phyloP scores from a whole-genome alignment of 768 basidiomycete genomes.

The Rhizopogon salebrosus region DNA sequence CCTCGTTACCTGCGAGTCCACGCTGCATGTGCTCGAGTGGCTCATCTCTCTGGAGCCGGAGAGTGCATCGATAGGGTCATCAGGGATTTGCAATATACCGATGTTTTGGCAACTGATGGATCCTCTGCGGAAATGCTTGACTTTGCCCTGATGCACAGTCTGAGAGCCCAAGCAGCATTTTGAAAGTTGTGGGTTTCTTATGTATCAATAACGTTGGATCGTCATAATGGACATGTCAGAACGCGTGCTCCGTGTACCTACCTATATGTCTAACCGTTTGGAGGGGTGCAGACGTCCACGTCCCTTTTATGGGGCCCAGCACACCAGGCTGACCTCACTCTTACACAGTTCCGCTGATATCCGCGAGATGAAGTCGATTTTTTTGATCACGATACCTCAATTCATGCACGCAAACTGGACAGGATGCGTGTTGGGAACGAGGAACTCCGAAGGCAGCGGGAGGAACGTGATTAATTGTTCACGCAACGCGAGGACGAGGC shows the following conservation, averaged over 20 bases:
- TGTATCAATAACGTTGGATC: too few relatives aligned
- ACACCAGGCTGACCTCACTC: too few relatives aligned
- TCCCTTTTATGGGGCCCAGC: too few relatives aligned
- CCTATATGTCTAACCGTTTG: too few relatives aligned
- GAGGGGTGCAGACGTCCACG: too few relatives aligned
- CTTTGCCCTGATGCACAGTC: too few relatives aligned
- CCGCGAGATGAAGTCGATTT: too few relatives aligned
- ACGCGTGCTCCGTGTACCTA: too few relatives aligned
- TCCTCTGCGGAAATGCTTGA: neutral
- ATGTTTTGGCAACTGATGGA: neutral
- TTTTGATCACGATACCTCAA: constrained; percentile 36
- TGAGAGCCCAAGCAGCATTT: too few relatives aligned
- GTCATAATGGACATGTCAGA: too few relatives aligned
- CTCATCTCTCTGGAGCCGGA: constrained; percentile 35
- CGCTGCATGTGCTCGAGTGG: constrained; percentile 35
- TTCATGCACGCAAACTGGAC: constrained; percentile 45
- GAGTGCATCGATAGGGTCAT: constrained; percentile 27
- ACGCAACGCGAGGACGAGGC: constrained; percentile 62
- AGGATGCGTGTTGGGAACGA: constrained; percentile 61
- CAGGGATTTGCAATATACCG: constrained; percentile 16
- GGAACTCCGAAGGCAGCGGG: constrained; percentile 50
- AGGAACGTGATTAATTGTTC: constrained; percentile 57
- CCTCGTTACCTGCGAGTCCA: constrained; percentile 30
- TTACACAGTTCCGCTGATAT: too few relatives aligned
- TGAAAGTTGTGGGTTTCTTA: too few relatives aligned